Percentiles rank a stretch among this genome's conserved stretches.
phyloP scores from a whole-genome alignment of 208 protist species.

The Leishmania braziliensis region DNA sequence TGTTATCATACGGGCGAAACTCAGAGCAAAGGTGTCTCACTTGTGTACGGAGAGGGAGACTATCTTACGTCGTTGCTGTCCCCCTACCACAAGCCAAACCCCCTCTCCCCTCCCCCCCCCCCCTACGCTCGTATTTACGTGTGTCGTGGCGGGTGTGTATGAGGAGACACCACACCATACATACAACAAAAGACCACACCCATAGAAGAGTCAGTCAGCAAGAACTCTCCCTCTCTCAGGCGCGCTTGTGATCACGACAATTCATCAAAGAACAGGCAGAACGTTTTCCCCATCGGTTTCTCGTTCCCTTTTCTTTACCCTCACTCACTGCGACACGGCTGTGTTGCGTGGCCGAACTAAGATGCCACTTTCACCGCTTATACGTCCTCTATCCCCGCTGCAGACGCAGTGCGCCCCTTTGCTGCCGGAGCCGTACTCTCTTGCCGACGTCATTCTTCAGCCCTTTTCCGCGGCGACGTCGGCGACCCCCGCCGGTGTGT shows the following conservation, averaged over 20 bases:
- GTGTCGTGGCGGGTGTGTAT: not conserved
- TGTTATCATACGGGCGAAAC: not conserved
- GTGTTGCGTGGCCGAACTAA: not conserved
- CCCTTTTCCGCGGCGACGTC: not conserved
- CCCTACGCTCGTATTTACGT: not conserved
- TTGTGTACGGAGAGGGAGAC: not conserved
- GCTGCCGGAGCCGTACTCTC: slow-evolving; percentile 20
- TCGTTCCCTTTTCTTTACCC: not conserved
- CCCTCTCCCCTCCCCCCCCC: no score
- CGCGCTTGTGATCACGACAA: not conserved
- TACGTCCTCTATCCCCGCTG: slow-evolving; percentile 32
- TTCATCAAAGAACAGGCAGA: not conserved
- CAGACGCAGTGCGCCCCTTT: slow-evolving; percentile 30
- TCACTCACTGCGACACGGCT: not conserved
- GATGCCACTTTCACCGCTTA: slow-evolving; percentile 30
- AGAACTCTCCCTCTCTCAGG: not conserved
- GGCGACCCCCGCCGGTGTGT: not conserved
- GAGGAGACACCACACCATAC: not conserved
- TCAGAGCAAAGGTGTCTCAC: not conserved
- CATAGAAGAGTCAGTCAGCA: not conserved
- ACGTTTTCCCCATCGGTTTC: not conserved
- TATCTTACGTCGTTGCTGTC: not conserved
- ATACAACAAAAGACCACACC: not conserved
- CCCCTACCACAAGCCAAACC: not conserved
- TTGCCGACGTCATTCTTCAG: slow-evolving; percentile 3